These are phyloP conservation scores for Umbellularia californica DNA, from an alignment of 164 flowering plant genomes.

Conservation along the genomic window DNA sequence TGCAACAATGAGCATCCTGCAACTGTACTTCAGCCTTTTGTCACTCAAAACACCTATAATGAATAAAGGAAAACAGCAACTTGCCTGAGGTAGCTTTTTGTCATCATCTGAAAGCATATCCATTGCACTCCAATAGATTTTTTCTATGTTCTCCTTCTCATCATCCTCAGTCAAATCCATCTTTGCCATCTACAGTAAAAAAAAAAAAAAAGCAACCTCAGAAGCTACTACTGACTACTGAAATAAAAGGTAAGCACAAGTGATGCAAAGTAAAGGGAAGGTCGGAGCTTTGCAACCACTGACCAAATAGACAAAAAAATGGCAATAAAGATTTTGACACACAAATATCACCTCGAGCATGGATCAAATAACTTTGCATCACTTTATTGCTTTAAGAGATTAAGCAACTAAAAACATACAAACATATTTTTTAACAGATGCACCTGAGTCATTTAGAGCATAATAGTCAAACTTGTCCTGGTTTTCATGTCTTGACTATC, in stretches of 20 bases:
- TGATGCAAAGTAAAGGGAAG: neutral
- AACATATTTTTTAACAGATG: neutral
- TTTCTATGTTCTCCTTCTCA: slow-evolving; percentile 80
- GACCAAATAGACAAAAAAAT: neutral
- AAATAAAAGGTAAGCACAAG: too few species aligned
- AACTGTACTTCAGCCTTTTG: too few species aligned
- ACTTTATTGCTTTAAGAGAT: neutral
- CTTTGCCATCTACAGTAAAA: slow-evolving; percentile 71
- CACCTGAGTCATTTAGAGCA: neutral
- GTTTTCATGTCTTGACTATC: neutral
- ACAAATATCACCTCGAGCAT: neutral
- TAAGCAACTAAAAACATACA: neutral
- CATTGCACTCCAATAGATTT: slow-evolving; percentile 96
- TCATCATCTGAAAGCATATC: slow-evolving; percentile 97
- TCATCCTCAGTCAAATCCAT: slow-evolving; percentile 85
- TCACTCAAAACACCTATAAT: too few species aligned
- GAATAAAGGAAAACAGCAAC: slow-evolving; percentile 2
- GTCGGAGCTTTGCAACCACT: neutral
- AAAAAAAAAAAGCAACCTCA: slow-evolving; percentile 2
- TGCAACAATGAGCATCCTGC: too few species aligned
- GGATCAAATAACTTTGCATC: neutral
- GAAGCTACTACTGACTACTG: neutral
- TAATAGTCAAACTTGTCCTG: neutral
- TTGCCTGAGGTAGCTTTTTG: slow-evolving; percentile 95
- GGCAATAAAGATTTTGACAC: neutral